A percentile compares a stretch with the other conserved stretches of the same genome.
Conservation (phyloP, 192 early-diverging fungal genomes). For the Martensiomyces pterosporus region DNA sequence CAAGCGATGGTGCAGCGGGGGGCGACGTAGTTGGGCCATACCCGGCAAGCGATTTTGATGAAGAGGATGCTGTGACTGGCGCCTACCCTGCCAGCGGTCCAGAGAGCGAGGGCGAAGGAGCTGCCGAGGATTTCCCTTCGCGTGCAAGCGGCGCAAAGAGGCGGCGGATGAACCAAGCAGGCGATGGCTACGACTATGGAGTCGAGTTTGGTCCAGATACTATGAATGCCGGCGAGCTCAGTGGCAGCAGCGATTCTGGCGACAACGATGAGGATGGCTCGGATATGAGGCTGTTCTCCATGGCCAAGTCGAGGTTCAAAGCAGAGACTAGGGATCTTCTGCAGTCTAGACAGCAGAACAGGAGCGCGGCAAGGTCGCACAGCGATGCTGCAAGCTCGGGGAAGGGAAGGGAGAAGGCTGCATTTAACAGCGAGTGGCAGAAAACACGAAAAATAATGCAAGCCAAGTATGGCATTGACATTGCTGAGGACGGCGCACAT, state of each 20-base stretch:
- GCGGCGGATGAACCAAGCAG: too few relatives aligned
- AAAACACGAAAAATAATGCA: neutral
- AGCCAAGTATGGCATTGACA: neutral
- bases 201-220: too few relatives aligned
- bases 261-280: neutral
- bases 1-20: neutral
- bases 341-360: too few relatives aligned
- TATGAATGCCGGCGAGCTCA: too few relatives aligned
- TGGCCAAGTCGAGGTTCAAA: slow-evolving; percentile 12
- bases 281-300: slow-evolving; percentile 8
- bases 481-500: too few relatives aligned
- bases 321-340: slow-evolving; percentile 10
- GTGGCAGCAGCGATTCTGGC: neutral
- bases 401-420: too few relatives aligned
- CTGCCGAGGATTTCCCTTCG: too few relatives aligned
- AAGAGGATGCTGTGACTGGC: neutral
- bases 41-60: neutral
- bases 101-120: too few relatives aligned
- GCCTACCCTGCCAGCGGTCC: neutral
- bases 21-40: neutral
- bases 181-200: too few relatives aligned
- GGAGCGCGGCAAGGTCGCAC: too few relatives aligned
- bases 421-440: neutral
- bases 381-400: too few relatives aligned
- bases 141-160: too few relatives aligned